phyloP scores from a whole-genome alignment of 2,329 filamentous ascomycete species.

The Alternaria consortialis region DNA sequence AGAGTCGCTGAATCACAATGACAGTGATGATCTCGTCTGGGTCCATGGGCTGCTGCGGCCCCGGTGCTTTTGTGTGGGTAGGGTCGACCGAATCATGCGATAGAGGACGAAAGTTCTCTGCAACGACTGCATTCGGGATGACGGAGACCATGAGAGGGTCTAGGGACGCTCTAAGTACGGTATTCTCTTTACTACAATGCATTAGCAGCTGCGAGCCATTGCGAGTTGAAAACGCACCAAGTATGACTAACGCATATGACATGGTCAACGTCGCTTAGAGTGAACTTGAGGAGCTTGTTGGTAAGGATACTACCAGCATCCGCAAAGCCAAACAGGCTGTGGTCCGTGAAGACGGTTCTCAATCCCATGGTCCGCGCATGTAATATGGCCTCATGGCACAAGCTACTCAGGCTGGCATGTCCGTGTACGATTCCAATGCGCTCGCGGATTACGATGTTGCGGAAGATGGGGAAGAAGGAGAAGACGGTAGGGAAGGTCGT shows the following conservation, averaged over 20 bases:
- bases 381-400: slow-evolving; percentile 93
- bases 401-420: slow-evolving; percentile 90
- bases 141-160: slow-evolving; percentile 98
- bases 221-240: slow-evolving; percentile 66
- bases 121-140: slow-evolving; percentile 96
- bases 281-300: slow-evolving; percentile 97
- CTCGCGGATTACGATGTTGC: slow-evolving; percentile 94
- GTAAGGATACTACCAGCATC: slow-evolving; percentile 95
- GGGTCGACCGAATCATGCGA: slow-evolving; percentile 49
- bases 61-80: slow-evolving; percentile 51
- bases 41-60: slow-evolving; percentile 73
- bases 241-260: slow-evolving; percentile 99
- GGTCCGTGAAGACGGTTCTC: slow-evolving; percentile 95
- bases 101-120: slow-evolving; percentile 89
- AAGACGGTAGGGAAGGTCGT: slow-evolving; percentile 96
- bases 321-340: slow-evolving; percentile 96
- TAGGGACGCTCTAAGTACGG: slow-evolving; percentile 89
- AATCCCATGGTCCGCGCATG: slow-evolving; percentile 97
- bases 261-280: slow-evolving; percentile 94
- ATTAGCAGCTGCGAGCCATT: slow-evolving; percentile 17
- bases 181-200: slow-evolving; percentile 86
- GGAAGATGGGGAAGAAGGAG: slow-evolving; percentile 97
- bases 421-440: slow-evolving; percentile 97
- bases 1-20: slow-evolving; percentile 94
- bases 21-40: slow-evolving; percentile 92